Percentiles rank a stretch among this genome's conserved stretches.
These are phyloP conservation scores for Lotmaria passim DNA, from an alignment of 208 protist genomes.

Conservation along the genomic window DNA sequence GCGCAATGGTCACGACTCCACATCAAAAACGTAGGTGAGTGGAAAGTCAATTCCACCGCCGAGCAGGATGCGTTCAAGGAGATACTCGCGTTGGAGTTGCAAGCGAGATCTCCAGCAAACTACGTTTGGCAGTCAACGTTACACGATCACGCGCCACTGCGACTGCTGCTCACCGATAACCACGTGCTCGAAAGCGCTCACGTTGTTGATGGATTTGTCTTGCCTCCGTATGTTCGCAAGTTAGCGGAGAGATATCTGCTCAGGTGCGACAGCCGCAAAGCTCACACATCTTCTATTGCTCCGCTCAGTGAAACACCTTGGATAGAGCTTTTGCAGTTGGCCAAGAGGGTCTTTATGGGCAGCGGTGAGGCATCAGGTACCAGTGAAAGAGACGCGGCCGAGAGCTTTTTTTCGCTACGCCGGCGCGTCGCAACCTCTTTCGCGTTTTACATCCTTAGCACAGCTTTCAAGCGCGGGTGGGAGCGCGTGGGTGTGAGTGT, in stretches of 20 bases:
- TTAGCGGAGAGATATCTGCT: conserved; percentile 1
- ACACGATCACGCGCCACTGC: background rate
- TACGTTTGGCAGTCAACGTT: conserved; percentile 31
- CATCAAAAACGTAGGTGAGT: conserved; percentile 9
- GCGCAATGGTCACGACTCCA: conserved; percentile 17
- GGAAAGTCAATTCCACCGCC: background rate
- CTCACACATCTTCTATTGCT: background rate
- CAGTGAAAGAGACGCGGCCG: background rate
- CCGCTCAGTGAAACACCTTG: conserved; percentile 27
- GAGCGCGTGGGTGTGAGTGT: conserved; percentile 33
- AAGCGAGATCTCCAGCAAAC: conserved; percentile 6
- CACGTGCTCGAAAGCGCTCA: conserved; percentile 21
- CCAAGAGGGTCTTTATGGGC: background rate
- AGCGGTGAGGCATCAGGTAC: background rate
- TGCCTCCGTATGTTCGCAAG: background rate
- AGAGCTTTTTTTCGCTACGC: conserved; percentile 16
- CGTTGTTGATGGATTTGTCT: conserved; percentile 23
- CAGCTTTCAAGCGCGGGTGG: conserved; percentile 47
- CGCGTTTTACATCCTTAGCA: conserved; percentile 51
- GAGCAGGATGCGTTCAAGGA: background rate
- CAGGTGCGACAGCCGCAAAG: background rate
- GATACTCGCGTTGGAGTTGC: conserved; percentile 25
- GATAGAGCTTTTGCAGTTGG: conserved; percentile 10
- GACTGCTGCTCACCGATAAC: conserved; percentile 28
- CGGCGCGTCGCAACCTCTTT: conserved; percentile 32